Percentiles rank a stretch among this genome's conserved stretches.
Evolutionary conservation across 192 early-diverging fungal species (phyloP).

Genomic region (Podila verticillata): DNA sequence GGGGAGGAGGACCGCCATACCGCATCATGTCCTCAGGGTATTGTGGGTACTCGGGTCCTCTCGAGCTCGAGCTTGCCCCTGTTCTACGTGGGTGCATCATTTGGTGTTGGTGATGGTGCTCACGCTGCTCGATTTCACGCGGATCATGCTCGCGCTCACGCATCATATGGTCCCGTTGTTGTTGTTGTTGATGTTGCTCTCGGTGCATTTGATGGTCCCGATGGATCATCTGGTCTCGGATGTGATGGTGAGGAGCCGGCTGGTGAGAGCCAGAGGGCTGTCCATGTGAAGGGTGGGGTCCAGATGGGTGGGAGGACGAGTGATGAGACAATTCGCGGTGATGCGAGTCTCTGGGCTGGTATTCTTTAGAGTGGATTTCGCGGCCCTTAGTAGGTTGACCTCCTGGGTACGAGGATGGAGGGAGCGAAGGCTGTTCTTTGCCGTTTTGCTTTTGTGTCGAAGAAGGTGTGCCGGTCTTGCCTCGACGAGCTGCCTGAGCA

Average conservation of each 20-base stretch:
- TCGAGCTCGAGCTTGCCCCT: conserved; percentile 23
- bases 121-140: conserved; percentile 35
- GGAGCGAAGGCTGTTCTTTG: conserved; percentile 17
- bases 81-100: conserved; percentile 26
- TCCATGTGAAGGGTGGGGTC: conserved; percentile 18
- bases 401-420: conserved; percentile 10
- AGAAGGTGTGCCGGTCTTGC: neutral
- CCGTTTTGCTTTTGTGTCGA: conserved; percentile 12
- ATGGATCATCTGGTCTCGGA: conserved; percentile 10
- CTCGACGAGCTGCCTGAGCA: conserved; percentile 7
- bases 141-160: conserved; percentile 38
- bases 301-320: neutral
- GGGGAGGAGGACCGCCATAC: conserved; percentile 40
- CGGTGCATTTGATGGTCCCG: conserved; percentile 1
- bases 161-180: conserved; percentile 40
- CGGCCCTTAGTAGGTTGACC: conserved; percentile 17
- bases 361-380: conserved; percentile 48
- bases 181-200: neutral
- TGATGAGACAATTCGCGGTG: conserved; percentile 35
- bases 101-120: conserved; percentile 39
- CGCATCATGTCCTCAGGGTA: conserved; percentile 47
- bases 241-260: conserved; percentile 17
- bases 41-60: conserved; percentile 31
- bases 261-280: neutral
- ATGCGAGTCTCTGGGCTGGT: conserved; percentile 35